A percentile compares a stretch with the other conserved stretches of the same genome.
These are phyloP conservation scores for Glarea lozoyensis DNA, from an alignment of 495 filamentous ascomycete species.

Conservation along the genomic window DNA sequence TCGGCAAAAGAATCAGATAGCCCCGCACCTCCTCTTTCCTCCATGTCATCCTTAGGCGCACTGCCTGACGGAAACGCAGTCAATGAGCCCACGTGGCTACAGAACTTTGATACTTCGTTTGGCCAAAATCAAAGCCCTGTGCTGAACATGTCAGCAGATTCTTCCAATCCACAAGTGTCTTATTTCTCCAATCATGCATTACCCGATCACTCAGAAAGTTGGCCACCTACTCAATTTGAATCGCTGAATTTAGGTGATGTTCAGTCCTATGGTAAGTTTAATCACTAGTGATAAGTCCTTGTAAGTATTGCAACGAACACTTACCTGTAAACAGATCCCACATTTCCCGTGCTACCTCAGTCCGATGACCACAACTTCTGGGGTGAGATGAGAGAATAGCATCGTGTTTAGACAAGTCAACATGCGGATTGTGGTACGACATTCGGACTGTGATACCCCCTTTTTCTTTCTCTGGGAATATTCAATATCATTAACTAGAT, in stretches of 20 bases:
- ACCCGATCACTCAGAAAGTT: not conserved
- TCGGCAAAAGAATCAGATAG: not conserved
- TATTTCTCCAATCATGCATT: not conserved
- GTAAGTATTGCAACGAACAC: not conserved
- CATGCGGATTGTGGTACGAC: no score
- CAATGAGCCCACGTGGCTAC: not conserved
- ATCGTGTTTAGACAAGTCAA: no score
- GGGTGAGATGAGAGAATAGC: not conserved
- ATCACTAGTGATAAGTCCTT: not conserved
- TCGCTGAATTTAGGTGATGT: not conserved
- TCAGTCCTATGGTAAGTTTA: not conserved
- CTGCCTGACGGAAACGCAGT: not conserved
- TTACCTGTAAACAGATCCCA: not conserved
- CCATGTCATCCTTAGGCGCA: not conserved
- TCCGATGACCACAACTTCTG: not conserved
- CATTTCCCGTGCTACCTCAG: not conserved
- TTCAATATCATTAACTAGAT: no score
- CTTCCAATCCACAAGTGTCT: not conserved
- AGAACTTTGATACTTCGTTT: not conserved
- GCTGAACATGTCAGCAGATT: not conserved
- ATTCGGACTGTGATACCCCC: no score
- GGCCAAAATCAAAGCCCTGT: not conserved
- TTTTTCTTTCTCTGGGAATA: no score
- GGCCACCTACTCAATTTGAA: not conserved
- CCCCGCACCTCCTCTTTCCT: constrained; percentile 2